Conservation (phyloP, 352 stramenopile species). For the Nothophytophthora sp. region DNA sequence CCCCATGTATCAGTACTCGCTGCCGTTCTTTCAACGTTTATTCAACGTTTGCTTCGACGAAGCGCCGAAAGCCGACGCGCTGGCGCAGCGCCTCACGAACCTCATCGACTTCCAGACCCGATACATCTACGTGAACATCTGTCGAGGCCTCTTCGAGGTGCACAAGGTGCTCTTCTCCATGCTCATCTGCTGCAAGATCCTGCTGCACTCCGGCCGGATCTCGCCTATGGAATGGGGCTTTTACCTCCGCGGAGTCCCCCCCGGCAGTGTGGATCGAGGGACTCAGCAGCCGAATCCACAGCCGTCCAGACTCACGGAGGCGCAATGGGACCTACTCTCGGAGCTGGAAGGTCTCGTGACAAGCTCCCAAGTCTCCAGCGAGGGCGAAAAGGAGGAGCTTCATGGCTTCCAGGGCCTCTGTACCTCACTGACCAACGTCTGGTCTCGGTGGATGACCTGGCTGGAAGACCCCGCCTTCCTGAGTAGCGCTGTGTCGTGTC, state of each 20-base stretch:
- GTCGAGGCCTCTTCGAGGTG: constrained; percentile 92
- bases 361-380: constrained; percentile 8
- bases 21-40: constrained; percentile 92
- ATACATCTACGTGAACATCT: constrained; percentile 95
- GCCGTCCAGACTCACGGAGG: constrained; percentile 64
- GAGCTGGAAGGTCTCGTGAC: constrained; percentile 74
- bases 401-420: constrained; percentile 67
- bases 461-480: constrained; percentile 51
- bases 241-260: constrained; percentile 77
- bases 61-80: constrained; percentile 47
- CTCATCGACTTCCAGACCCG: constrained; percentile 91
- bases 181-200: constrained; percentile 95
- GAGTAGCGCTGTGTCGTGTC: constrained; percentile 31
- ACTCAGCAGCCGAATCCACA: constrained; percentile 51
- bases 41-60: constrained; percentile 93
- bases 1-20: constrained; percentile 96
- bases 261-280: constrained; percentile 16
- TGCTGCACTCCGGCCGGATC: constrained; percentile 81
- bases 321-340: constrained; percentile 83
- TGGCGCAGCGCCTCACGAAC: constrained; percentile 68
- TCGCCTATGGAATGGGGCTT: constrained; percentile 84
- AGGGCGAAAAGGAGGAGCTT: constrained; percentile 10
- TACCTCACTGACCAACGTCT: constrained; percentile 59
- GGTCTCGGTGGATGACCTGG: constrained; percentile 61
- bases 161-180: constrained; percentile 95